Evolutionary conservation across 805 yeast genomes (phyloP).

Genomic region (Ogataea allantospora): DNA sequence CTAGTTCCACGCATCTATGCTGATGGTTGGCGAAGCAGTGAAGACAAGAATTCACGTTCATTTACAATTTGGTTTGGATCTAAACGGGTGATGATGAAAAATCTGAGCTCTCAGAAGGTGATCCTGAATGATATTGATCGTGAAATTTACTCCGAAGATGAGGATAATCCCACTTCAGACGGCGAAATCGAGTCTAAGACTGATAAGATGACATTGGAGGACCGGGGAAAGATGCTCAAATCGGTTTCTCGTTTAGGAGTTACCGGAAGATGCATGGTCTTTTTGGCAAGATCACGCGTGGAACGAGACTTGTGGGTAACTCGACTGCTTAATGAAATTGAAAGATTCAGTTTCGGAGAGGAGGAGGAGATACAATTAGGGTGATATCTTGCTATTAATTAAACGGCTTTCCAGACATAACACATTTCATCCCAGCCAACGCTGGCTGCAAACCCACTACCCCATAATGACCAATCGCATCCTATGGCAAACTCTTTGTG

Average conservation of each 20-base stretch:
- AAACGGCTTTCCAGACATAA: slow-evolving; percentile 76
- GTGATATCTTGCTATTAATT: slow-evolving; percentile 6
- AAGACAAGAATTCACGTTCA: slow-evolving; percentile 70
- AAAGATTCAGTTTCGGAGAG: slow-evolving; percentile 34
- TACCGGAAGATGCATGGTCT: slow-evolving; percentile 66
- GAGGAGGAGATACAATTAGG: slow-evolving; percentile 23
- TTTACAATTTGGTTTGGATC: slow-evolving; percentile 84
- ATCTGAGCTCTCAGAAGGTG: slow-evolving; percentile 10
- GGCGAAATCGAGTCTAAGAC: background rate
- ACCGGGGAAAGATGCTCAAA: slow-evolving; percentile 35
- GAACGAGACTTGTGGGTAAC: slow-evolving; percentile 84
- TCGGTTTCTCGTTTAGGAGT: slow-evolving; percentile 58
- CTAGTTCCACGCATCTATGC: slow-evolving; percentile 68
- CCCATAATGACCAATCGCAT: slow-evolving; percentile 96
- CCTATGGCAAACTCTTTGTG: slow-evolving; percentile 92
- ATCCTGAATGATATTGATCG: slow-evolving; percentile 7
- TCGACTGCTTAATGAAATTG: slow-evolving; percentile 43
- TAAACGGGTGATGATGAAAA: slow-evolving; percentile 45
- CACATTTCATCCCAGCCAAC: slow-evolving; percentile 98
- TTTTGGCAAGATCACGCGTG: slow-evolving; percentile 77
- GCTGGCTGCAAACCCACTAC: slow-evolving; percentile 91
- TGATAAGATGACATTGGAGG: slow-evolving; percentile 9
- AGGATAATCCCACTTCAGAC: slow-evolving; percentile 7
- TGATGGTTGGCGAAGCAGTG: slow-evolving; percentile 84
- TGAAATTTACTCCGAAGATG: slow-evolving; percentile 9